phyloP scores from a whole-genome alignment of 176 grass and related monocot species.

The Triticum urartu region DNA sequence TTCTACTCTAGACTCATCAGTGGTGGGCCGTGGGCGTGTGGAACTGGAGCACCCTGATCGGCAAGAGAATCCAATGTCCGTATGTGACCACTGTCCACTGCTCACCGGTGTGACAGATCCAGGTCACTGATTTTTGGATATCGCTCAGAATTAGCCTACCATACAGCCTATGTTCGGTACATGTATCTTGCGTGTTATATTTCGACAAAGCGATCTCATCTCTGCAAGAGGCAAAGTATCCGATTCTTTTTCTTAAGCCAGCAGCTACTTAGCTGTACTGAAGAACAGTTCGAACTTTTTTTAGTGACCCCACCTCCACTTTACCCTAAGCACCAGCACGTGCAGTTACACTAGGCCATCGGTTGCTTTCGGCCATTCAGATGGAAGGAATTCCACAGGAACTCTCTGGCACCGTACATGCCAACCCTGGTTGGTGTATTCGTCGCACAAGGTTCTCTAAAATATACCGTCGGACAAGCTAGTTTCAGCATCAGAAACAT shows the following conservation, averaged over 20 bases:
- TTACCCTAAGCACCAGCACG: too few species aligned
- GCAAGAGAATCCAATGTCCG: not conserved
- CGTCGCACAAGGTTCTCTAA: not conserved
- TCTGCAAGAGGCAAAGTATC: not conserved
- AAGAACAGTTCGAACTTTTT: not conserved
- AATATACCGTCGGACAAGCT: not conserved
- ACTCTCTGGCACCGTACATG: not conserved
- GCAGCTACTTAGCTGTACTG: not conserved
- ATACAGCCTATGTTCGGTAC: not conserved
- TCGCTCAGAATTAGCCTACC: not conserved
- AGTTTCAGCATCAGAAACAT: not conserved
- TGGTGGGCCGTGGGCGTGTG: not conserved
- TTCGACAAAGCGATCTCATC: too few species aligned
- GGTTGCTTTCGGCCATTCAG: too few species aligned
- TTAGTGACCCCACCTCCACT: not conserved
- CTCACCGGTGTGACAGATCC: not conserved
- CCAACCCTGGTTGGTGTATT: not conserved
- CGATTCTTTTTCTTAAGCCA: not conserved
- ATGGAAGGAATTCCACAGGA: not conserved
- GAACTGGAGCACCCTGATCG: not conserved
- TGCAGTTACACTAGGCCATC: not conserved
- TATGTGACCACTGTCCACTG: too few species aligned
- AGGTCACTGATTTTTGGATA: not conserved
- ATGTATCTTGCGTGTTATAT: not conserved
- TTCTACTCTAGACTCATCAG: not conserved